Evolutionary conservation across 106 monocot genomes (phyloP), one percentile per base, ranked within the genome.

Genomic region (Dendrobium catenatum): DNA sequence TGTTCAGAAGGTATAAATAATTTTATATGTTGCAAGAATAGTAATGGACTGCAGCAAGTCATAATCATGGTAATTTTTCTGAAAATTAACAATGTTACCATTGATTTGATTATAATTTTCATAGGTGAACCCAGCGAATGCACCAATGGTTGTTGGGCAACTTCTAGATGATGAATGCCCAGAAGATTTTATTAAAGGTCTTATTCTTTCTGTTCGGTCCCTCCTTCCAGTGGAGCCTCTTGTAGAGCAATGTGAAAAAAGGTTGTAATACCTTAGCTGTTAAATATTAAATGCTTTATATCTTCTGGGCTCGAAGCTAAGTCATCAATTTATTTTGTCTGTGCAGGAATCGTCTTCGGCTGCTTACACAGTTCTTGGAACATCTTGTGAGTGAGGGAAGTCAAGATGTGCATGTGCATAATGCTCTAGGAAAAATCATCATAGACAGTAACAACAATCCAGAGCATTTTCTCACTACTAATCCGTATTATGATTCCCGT

Each of bases 331-430:
- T 33, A 56, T n/a, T 86, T 9, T 86, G 43, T 24, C 37, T 48
- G 31, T 55, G 15, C 78, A 95, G 98, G 84, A 98, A 98, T 72
- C 93, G 95, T 41, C 91, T 98, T 37, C 85, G 93, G 40, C 67
- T 98, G 42, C 93, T 98, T 58, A 90, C 98, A 77, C 98, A 98
- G 67, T 98, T 98, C 79, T 84, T 98, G 75, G 98, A 98, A 79
- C 98, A 98, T 88, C 89, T 98, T 72, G 98, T 98, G 79, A 95
- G 98, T 54, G 98, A 98, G 76, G 98, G 98, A 19, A 98, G 98
- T 86, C 98, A 98, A 85, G 98, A 98, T 93, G 98, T 98, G 80
- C 98, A 98, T 83, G 96, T 97, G 78, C 96, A 97, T 77, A 95
- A 95, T 90, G 98, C 98, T 55, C 70, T 98, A 55, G 98, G 98